Conservation (phyloP, 805 yeast genomes). For the Schwanniomyces pseudopolymorphus region DNA sequence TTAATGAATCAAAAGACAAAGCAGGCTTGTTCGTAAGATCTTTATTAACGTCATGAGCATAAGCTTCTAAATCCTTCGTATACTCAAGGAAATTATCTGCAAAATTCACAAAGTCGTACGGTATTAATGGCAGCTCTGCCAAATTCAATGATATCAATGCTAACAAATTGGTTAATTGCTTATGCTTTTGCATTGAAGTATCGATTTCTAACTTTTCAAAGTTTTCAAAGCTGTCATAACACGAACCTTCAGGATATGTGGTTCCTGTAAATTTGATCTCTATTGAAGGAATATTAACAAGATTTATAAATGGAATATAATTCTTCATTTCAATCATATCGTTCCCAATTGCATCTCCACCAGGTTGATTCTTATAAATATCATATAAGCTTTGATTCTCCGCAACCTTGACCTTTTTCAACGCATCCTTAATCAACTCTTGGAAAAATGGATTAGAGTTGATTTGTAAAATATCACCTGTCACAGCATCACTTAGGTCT, state of each 20-base stretch:
- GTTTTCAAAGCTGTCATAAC: conserved; percentile 63
- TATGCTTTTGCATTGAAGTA: conserved; percentile 54
- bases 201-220: conserved; percentile 51
- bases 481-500: conserved; percentile 67
- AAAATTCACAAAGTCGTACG: conserved; percentile 55
- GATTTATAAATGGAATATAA: conserved; percentile 63
- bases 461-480: conserved; percentile 53
- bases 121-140: conserved; percentile 77
- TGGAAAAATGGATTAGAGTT: conserved; percentile 67
- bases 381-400: conserved; percentile 21
- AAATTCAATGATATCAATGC: conserved; percentile 54
- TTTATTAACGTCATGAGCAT: conserved; percentile 25
- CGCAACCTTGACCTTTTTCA: conserved; percentile 26
- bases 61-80: conserved; percentile 46
- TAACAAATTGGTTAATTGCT: conserved; percentile 54
- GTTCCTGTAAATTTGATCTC: conserved; percentile 51
- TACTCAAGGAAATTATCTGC: conserved; percentile 45
- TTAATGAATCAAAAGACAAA: conserved; percentile 24
- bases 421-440: conserved; percentile 42
- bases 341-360: conserved; percentile 25
- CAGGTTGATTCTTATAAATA: conserved; percentile 21
- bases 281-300: conserved; percentile 68
- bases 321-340: conserved; percentile 51
- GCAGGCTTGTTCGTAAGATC: conserved; percentile 12
- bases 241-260: conserved; percentile 52